These are phyloP conservation scores for Nidula microcarpa DNA, from an alignment of 768 basidiomycete species.

Conservation along the genomic window DNA sequence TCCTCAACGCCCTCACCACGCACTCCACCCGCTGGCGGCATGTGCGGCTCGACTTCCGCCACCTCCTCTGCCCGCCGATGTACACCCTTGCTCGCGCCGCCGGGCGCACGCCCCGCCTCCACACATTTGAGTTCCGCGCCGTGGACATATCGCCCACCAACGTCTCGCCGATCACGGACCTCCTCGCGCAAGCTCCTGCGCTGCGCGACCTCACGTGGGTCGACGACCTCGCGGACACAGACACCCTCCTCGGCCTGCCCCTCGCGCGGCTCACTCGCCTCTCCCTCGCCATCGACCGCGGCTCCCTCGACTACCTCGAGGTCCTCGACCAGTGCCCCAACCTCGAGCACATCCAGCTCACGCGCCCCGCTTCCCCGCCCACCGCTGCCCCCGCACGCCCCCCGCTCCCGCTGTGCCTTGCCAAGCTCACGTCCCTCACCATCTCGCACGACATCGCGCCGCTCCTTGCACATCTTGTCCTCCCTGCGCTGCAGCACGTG, in stretches of 20 bases:
- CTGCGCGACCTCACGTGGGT: constrained; percentile 27
- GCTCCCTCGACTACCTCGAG: constrained; percentile 25
- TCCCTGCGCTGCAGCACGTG: constrained; percentile 25
- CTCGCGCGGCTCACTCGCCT: constrained; percentile 21
- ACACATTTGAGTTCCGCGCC: constrained; percentile 28
- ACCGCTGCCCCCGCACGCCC: constrained; percentile 13
- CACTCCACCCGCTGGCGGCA: constrained; percentile 25
- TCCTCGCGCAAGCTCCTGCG: constrained; percentile 20
- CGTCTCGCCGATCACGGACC: constrained; percentile 20
- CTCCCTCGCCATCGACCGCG: constrained; percentile 25
- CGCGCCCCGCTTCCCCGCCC: constrained; percentile 19
- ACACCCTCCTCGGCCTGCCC: constrained; percentile 23
- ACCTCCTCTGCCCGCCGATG: constrained; percentile 25
- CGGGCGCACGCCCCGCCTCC: constrained; percentile 17
- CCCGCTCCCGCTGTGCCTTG: constrained; percentile 21
- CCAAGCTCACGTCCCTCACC: constrained; percentile 24
- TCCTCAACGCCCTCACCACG: constrained; percentile 22
- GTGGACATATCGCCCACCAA: constrained; percentile 26
- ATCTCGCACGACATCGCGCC: constrained; percentile 13
- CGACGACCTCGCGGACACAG: constrained; percentile 27
- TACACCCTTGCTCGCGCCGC: constrained; percentile 22
- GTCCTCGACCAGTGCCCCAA: constrained; percentile 26
- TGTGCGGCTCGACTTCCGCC: constrained; percentile 27
- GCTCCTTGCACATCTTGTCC: constrained; percentile 21
- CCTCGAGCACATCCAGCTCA: constrained; percentile 27